A percentile compares a stretch with the other conserved stretches of the same genome.
Conservation (phyloP, 306 rosid genomes). For the Nissolia schottii region DNA sequence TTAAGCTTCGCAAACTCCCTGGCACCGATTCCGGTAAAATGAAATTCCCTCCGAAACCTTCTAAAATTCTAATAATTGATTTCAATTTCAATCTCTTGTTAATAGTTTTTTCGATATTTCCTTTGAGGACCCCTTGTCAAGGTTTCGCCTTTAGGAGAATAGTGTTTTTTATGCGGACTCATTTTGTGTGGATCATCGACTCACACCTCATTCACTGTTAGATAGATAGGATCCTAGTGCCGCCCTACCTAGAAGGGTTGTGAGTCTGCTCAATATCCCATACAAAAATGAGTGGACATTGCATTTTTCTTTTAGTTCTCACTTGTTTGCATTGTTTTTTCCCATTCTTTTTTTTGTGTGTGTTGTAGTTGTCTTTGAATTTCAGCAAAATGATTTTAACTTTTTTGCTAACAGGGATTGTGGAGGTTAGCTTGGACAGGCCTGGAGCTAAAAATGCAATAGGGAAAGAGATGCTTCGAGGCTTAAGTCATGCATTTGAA, state of each 20-base stretch:
- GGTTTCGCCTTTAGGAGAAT: background rate
- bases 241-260: too few species aligned
- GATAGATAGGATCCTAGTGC: too few species aligned
- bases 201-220: too few species aligned
- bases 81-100: too few species aligned
- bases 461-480: conserved; percentile 67
- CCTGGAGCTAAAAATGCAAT: conserved; percentile 76
- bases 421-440: conserved; percentile 66
- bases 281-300: too few species aligned
- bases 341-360: background rate
- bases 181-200: too few species aligned
- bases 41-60: background rate
- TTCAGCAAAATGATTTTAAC: background rate
- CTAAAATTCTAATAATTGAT: background rate
- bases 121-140: background rate
- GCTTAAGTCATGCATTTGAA: conserved; percentile 51
- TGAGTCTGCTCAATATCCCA: too few species aligned
- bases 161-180: too few species aligned
- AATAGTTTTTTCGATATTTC: background rate
- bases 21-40: conserved; percentile 68
- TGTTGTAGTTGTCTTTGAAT: background rate
- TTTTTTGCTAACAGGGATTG: conserved; percentile 49
- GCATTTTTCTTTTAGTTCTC: too few species aligned
- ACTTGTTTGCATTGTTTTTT: background rate
- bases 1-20: conserved; percentile 55